A percentile compares a stretch with the other conserved stretches of the same genome.
Conservation (phyloP, 495 filamentous ascomycete species). For the Neurospora cerealis region DNA sequence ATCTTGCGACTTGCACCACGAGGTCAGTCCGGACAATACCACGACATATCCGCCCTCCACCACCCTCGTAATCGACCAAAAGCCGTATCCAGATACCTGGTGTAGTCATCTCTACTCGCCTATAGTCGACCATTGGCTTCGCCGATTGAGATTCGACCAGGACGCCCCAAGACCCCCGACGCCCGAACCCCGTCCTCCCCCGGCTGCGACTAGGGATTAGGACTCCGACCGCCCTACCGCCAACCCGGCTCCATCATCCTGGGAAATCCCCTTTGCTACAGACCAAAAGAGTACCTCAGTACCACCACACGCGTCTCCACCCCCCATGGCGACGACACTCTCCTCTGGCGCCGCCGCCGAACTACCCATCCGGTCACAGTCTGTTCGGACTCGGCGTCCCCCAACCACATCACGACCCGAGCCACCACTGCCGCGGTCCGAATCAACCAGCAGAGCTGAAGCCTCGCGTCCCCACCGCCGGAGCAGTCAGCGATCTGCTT, state of each 20-base stretch:
- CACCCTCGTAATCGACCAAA: background rate
- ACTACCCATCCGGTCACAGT: slow-evolving; percentile 26
- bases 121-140: background rate
- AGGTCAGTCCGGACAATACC: background rate
- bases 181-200: background rate
- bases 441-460: slow-evolving; percentile 27
- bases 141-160: background rate
- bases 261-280: slow-evolving; percentile 1
- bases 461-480: slow-evolving; percentile 34
- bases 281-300: background rate
- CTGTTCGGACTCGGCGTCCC: slow-evolving; percentile 23
- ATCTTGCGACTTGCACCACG: background rate
- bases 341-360: slow-evolving; percentile 17
- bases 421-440: slow-evolving; percentile 20
- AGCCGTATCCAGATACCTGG: background rate
- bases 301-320: background rate
- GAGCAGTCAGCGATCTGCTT: slow-evolving; percentile 24
- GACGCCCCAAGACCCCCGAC: background rate
- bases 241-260: background rate
- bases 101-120: background rate
- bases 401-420: slow-evolving; percentile 22
- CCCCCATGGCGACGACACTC: slow-evolving; percentile 20
- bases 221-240: background rate
- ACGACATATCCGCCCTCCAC: background rate
- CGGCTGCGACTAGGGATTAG: background rate